Evolutionary conservation across 129 eudicot species (phyloP).

Genomic region (Centella asiatica): DNA sequence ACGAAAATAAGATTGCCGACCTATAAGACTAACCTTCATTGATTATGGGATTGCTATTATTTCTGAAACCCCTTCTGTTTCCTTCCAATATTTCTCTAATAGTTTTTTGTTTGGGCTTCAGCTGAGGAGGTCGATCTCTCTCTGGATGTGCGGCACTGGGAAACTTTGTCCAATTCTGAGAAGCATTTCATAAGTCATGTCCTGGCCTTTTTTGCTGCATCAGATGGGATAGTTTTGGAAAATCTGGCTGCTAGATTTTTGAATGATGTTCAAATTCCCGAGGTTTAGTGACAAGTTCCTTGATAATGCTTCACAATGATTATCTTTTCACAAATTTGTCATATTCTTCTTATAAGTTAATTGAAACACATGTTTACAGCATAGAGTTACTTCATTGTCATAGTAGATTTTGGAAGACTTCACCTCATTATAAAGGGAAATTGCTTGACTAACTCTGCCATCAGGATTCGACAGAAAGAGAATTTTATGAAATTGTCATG

Average conservation of each 20-base stretch:
- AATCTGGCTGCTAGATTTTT: conserved; percentile 75
- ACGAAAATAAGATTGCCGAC: too few species aligned
- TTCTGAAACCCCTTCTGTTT: background rate
- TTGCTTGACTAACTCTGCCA: background rate
- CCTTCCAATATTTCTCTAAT: background rate
- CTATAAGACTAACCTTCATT: too few species aligned
- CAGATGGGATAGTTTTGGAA: conserved; percentile 90
- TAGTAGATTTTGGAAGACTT: background rate
- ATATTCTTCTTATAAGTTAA: background rate
- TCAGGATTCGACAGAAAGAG: background rate
- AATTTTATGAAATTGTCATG: too few species aligned
- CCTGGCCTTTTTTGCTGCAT: conserved; percentile 81
- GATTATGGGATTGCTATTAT: too few species aligned
- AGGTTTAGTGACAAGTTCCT: conserved; percentile 29
- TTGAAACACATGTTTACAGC: background rate
- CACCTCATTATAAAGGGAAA: background rate
- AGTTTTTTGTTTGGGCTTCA: conserved; percentile 15
- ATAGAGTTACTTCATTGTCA: background rate
- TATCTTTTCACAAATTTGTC: background rate
- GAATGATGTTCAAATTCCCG: conserved; percentile 66
- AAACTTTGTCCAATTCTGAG: conserved; percentile 51
- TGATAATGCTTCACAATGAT: background rate
- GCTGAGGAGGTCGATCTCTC: conserved; percentile 94
- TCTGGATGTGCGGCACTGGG: conserved; percentile 69
- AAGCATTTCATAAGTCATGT: conserved; percentile 69